Evolutionary conservation across 2,329 filamentous ascomycete genomes (phyloP), one percentile per base, ranked within the genome.

Genomic region (Pseudocercospora vitis): DNA sequence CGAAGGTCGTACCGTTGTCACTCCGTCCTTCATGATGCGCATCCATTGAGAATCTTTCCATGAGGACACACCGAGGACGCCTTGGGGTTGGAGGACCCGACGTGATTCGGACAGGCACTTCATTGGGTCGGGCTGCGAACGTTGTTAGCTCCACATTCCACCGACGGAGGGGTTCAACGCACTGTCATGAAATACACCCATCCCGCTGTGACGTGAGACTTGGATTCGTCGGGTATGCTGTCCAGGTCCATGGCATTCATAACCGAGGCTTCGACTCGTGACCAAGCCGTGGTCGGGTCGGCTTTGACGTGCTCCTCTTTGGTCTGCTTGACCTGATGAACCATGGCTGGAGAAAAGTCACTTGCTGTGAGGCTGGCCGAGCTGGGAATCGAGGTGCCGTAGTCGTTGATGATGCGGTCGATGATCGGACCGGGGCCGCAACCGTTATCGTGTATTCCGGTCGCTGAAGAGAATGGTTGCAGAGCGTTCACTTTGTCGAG

Each of bases 301-400:
- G 52, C 51, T 7, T 59, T 57, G 14, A 50, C 40, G 53, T 60
- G 49, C 35, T 53, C 48, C 7, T 35, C 35, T 21, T 63, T 58
- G 2, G 48, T 42, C 7, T 50, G 16, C 5, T 57, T 37, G 7
- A 65, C 61, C 37, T 62, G 53, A n/a, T 56, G 51, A 9, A 70
- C 50, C 68, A 70, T 70, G 9, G 56, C 61, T n/a, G 54, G 29
- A 23, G 66, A 63, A 56, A 70, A 70, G 29, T 70, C 68, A 1
- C 61, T 53, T 24, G 61, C 61, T 7, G 60, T 58, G 14, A 70
- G 45, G 9, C 28, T 35, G 44, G 58, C 58, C 8, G n/a, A 23
- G 2, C 35, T 9, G 2, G 65, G 60, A 2, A 70, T 47, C 2
- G 35, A 26, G 9, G 32, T 1, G 24, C 63, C 62, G 46, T 68